Evolutionary conservation across 495 filamentous ascomycete species (phyloP), one percentile per base, ranked within the genome.

Genomic region (Penicillium cinerascens): DNA sequence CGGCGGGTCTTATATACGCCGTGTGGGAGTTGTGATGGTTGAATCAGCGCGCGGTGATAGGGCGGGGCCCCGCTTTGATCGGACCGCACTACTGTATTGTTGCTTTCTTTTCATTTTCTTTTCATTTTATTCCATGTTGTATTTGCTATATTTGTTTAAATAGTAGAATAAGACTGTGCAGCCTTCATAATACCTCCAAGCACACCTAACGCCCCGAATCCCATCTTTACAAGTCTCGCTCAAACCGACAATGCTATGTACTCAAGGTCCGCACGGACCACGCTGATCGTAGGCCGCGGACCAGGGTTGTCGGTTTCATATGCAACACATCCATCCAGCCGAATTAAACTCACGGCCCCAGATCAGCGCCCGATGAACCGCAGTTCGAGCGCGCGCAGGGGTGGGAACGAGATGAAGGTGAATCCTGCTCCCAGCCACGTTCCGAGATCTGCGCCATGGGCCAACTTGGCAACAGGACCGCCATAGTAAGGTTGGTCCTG

Each of bases 401-500:
- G 70, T 2, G 74, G 75, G 53, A 76, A 80, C 1, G 61, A 57
- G 16, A 78, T n/a, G 7, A 63, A 60, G 0, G 73, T 70, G 50
- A 78, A 78, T 9, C 57, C 72, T 15, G 67, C 58, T 5, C 64
- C 74, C 1, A 78, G 51, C 74, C 74, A 79, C 2, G 76, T 52
- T 1, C 76, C 76, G 48, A 79, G 49, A 41, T 76, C 71, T 38
- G 66, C 63, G 0, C 67, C 69, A 2, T 62, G 65, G 5, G 68
- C 57, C 38, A 77, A 47, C 10, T 58, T 54, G 21, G 76, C 76
- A 51, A 80, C 59, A 5, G 72, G 69, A 4, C 78, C 78, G n/a
- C 58, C 66, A 49, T 76, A 80, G 49, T 73, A 80, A 16, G 64
- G 57, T 70, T 80, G 78, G 33, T 74, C 58, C 72, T 75, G 23